phyloP scores from a whole-genome alignment of 2,329 filamentous ascomycete genomes.

The Thielaviopsis cerberus region DNA sequence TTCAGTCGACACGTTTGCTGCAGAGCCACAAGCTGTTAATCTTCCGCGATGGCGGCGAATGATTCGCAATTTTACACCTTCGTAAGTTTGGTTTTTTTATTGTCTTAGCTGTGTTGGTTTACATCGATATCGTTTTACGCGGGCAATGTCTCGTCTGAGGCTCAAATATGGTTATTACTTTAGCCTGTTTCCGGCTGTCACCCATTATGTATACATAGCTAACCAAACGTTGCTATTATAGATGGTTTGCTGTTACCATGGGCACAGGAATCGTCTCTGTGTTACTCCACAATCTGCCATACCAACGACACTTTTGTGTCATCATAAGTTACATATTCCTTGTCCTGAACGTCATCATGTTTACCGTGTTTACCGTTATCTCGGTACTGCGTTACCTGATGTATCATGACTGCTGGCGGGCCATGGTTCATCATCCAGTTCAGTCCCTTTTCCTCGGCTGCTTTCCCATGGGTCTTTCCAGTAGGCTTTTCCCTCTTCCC shows the following conservation, averaged over 20 bases:
- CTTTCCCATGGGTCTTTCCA: slow-evolving; percentile 47
- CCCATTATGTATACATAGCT: too few species aligned
- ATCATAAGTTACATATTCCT: slow-evolving; percentile 44
- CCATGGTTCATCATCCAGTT: slow-evolving; percentile 48
- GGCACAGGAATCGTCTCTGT: slow-evolving; percentile 50
- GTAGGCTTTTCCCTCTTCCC: neutral
- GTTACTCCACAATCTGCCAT: slow-evolving; percentile 43
- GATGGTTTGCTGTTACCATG: slow-evolving; percentile 45
- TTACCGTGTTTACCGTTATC: slow-evolving; percentile 32
- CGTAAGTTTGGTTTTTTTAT: slow-evolving; percentile 21
- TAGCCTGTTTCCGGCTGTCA: too few species aligned
- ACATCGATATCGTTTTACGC: too few species aligned
- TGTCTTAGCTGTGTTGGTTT: neutral
- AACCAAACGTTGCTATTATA: slow-evolving; percentile 13
- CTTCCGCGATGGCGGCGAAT: slow-evolving; percentile 23
- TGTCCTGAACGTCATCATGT: slow-evolving; percentile 38
- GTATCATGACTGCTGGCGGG: slow-evolving; percentile 46
- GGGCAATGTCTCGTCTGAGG: neutral
- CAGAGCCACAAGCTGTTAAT: neutral
- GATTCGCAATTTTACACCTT: slow-evolving; percentile 35
- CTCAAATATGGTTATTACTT: neutral
- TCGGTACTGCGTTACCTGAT: slow-evolving; percentile 42
- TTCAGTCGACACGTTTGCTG: neutral
- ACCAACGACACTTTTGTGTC: slow-evolving; percentile 36
- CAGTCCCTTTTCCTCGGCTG: slow-evolving; percentile 52